Conservation (phyloP, 1,139 yeast genomes). For the Lodderomyces theae region DNA sequence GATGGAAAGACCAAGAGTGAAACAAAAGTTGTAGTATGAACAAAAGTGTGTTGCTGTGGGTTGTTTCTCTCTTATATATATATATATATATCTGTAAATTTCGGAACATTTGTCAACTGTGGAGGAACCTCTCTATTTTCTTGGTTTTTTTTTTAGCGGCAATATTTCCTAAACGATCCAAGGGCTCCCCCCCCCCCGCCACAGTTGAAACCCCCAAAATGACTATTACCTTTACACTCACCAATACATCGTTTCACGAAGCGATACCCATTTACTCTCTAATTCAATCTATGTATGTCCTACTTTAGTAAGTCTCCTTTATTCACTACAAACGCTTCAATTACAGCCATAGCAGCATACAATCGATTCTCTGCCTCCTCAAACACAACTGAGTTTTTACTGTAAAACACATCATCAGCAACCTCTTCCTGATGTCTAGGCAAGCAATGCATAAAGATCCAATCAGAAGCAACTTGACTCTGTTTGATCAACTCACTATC, state of each 20-base stretch:
- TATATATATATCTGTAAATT: no score
- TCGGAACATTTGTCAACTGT: no score
- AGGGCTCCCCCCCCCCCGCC: not conserved
- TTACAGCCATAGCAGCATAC: constrained; percentile 92
- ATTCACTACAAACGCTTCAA: constrained; percentile 84
- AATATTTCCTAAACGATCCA: not conserved
- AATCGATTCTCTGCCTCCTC: constrained; percentile 94
- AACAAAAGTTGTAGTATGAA: no score
- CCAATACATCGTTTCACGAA: no score
- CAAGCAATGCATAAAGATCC: constrained; percentile 96
- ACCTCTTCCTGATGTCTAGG: constrained; percentile 97
- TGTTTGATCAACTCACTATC: constrained; percentile 57
- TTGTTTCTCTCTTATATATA: not conserved
- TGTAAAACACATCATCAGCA: constrained; percentile 85
- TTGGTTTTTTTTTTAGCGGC: not conserved
- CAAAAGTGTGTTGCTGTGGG: no score
- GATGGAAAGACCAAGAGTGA: no score
- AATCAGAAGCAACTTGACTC: constrained; percentile 59
- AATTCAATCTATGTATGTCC: constrained; percentile 1
- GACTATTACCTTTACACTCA: no score
- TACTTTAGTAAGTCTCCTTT: constrained; percentile 55
- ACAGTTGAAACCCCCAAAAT: not conserved
- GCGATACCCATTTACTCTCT: not conserved
- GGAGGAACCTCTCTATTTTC: not conserved
- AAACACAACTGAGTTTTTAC: constrained; percentile 81